Conservation (phyloP, 371 early-diverging fungal genomes). For the Amoeboaphelidium protococcarum region DNA sequence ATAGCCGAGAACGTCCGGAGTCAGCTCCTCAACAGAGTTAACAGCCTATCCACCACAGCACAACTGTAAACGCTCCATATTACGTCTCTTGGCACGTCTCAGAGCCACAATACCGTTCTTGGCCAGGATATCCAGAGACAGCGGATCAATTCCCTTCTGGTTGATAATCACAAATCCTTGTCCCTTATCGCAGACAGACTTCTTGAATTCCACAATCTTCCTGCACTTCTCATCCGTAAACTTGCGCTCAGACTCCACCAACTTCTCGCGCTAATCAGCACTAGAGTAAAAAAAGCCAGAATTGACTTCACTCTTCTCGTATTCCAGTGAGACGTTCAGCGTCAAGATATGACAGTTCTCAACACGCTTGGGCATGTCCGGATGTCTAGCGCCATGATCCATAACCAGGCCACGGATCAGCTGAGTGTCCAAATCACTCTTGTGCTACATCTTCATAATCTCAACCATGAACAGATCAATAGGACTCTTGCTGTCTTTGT, state of each 20-base stretch:
- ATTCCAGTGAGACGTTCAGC: slow-evolving; percentile 96
- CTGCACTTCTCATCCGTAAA: slow-evolving; percentile 82
- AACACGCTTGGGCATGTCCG: slow-evolving; percentile 95
- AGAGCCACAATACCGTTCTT: slow-evolving; percentile 93
- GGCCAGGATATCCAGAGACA: slow-evolving; percentile 90
- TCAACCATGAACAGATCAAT: slow-evolving; percentile 99
- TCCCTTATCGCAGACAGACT: slow-evolving; percentile 42
- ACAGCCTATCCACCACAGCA: slow-evolving; percentile 93
- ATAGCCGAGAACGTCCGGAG: slow-evolving; percentile 62
- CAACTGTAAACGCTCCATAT: slow-evolving; percentile 94
- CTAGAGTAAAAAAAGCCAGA: slow-evolving; percentile 96
- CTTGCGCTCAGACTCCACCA: slow-evolving; percentile 92
- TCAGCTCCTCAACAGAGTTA: slow-evolving; percentile 89
- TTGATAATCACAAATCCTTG: slow-evolving; percentile 91
- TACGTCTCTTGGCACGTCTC: slow-evolving; percentile 96
- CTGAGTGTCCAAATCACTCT: slow-evolving; percentile 74
- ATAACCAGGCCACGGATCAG: slow-evolving; percentile 93
- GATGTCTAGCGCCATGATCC: slow-evolving; percentile 98
- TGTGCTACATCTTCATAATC: slow-evolving; percentile 98
- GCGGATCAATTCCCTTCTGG: slow-evolving; percentile 99
- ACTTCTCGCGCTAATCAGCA: slow-evolving; percentile 92
- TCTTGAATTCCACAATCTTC: slow-evolving; percentile 90
- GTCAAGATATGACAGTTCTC: slow-evolving; percentile 80
- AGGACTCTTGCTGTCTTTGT: slow-evolving; percentile 31
- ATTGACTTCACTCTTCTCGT: slow-evolving; percentile 99